Evolutionary conservation across 1,139 yeast genomes (phyloP).

Genomic region (Saccharomycopsis hybrid): DNA sequence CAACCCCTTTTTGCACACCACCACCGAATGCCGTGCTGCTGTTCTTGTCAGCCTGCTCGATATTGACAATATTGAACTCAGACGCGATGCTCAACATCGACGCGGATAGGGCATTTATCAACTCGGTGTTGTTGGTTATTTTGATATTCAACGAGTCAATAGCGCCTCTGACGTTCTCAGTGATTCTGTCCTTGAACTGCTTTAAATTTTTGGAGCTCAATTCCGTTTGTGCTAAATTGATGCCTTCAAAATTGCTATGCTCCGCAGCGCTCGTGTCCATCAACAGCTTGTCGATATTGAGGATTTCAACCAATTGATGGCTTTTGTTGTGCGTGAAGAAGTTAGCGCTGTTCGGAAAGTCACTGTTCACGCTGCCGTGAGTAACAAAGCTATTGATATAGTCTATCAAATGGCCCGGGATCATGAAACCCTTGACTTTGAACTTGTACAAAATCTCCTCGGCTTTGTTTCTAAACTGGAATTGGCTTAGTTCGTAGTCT

Average conservation of each 20-base stretch:
- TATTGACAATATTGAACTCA: too few species aligned
- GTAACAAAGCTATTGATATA: background rate
- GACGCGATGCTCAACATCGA: background rate
- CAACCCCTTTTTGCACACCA: too few species aligned
- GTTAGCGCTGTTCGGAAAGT: too few species aligned
- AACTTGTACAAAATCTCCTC: constrained; percentile 11
- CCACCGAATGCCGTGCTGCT: too few species aligned
- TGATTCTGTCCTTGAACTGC: background rate
- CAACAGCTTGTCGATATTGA: background rate
- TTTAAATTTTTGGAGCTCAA: too few species aligned
- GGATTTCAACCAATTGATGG: background rate
- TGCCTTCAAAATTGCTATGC: background rate
- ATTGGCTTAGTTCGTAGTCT: constrained; percentile 9
- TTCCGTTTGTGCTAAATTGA: too few species aligned
- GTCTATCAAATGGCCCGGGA: background rate
- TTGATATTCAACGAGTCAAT: constrained; percentile 4
- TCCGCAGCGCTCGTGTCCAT: background rate
- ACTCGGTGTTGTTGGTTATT: background rate
- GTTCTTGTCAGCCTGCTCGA: too few species aligned
- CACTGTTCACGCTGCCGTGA: background rate
- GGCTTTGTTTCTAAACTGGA: constrained; percentile 8
- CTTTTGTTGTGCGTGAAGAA: too few species aligned
- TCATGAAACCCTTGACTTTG: background rate
- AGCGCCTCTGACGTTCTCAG: background rate
- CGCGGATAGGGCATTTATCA: background rate